A percentile compares a stretch with the other conserved stretches of the same genome.
phyloP scores from a whole-genome alignment of 1,284 basidiomycete species.

The Irpex sp. region DNA sequence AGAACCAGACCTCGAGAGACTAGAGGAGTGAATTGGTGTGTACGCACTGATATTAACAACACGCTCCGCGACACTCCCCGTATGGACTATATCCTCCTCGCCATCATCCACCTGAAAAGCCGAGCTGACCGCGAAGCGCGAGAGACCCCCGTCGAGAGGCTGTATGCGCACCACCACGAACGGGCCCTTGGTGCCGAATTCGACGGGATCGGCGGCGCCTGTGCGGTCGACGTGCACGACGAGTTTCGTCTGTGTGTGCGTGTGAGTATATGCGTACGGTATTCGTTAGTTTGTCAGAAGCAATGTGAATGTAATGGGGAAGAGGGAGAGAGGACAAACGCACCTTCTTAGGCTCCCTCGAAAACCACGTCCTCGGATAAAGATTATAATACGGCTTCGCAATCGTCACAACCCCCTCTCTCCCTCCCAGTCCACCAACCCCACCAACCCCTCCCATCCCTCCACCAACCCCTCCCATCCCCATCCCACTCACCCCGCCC shows the following conservation, averaged over 20 bases:
- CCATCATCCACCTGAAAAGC: slow-evolving; percentile 67
- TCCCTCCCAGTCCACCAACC: slow-evolving; percentile 69
- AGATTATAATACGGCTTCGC: slow-evolving; percentile 86
- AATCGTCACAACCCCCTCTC: slow-evolving; percentile 64
- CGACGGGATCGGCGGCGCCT: slow-evolving; percentile 71
- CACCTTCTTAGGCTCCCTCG: slow-evolving; percentile 76
- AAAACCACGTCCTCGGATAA: slow-evolving; percentile 75
- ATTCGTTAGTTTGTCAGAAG: no score
- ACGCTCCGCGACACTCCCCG: slow-evolving; percentile 62
- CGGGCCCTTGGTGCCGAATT: slow-evolving; percentile 66
- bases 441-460: slow-evolving; percentile 55
- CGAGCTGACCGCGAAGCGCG: slow-evolving; percentile 71
- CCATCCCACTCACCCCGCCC: slow-evolving; percentile 65
- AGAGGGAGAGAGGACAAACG: slow-evolving; percentile 12
- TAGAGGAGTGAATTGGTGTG: background rate
- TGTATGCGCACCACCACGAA: slow-evolving; percentile 74
- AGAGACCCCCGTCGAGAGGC: slow-evolving; percentile 78
- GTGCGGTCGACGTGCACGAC: slow-evolving; percentile 79
- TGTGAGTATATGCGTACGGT: no score
- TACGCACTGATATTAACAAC: slow-evolving; percentile 77
- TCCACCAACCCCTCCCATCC: slow-evolving; percentile 70
- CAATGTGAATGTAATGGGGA: no score
- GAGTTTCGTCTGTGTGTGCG: slow-evolving; percentile 67
- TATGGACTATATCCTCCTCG: slow-evolving; percentile 84
- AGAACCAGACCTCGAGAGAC: no score